phyloP scores from a whole-genome alignment of 148 eudicot species.

The Fagopyrum esculentum region DNA sequence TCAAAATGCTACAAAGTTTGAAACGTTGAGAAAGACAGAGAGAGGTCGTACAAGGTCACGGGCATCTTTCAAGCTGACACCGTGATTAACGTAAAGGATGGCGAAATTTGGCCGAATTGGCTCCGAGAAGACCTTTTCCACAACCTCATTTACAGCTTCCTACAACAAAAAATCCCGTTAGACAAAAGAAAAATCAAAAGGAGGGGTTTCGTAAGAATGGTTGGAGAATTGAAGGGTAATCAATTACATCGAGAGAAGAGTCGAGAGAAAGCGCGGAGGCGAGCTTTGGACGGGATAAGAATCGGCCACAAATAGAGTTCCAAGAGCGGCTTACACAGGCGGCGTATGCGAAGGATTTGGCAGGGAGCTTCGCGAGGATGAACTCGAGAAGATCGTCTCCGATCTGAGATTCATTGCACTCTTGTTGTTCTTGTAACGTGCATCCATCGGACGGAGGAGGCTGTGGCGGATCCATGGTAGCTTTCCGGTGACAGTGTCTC shows the following conservation, averaged over 20 bases:
- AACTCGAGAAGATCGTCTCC: constrained; percentile 50
- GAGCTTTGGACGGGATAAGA: constrained; percentile 60
- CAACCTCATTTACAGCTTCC: constrained; percentile 70
- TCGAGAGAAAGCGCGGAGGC: constrained; percentile 62
- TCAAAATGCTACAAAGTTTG: background rate
- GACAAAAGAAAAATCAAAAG: background rate
- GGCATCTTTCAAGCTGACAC: constrained; percentile 29
- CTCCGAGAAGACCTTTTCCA: constrained; percentile 57
- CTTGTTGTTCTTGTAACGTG: background rate
- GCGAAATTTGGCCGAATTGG: constrained; percentile 86
- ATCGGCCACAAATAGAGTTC: constrained; percentile 40
- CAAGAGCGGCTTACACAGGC: constrained; percentile 75
- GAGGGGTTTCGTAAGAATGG: background rate
- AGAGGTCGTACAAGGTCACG: constrained; percentile 43
- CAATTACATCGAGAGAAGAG: constrained; percentile 34
- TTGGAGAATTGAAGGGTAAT: background rate
- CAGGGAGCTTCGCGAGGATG: constrained; percentile 58
- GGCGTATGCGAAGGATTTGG: constrained; percentile 65
- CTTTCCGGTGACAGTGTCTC: background rate
- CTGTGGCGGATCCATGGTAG: background rate
- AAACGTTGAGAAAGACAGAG: background rate
- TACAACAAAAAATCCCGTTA: constrained; percentile 17
- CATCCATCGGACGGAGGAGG: background rate
- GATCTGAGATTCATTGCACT: constrained; percentile 22
- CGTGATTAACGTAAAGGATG: constrained; percentile 40